These are phyloP conservation scores for Colletotrichum sp. DNA, from an alignment of 2,329 filamentous ascomycete genomes.

Conservation along the genomic window DNA sequence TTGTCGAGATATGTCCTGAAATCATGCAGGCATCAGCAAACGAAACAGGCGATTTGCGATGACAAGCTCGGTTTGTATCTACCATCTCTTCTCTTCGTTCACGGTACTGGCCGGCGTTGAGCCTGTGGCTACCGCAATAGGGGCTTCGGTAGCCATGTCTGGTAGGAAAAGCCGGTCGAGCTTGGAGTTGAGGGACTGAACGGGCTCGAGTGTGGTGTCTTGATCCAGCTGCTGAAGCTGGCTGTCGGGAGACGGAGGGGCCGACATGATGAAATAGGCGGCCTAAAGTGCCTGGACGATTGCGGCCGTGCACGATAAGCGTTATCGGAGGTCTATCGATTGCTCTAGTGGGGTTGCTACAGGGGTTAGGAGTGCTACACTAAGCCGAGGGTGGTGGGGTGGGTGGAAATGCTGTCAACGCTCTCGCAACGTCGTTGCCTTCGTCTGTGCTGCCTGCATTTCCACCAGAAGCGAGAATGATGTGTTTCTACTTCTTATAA, in stretches of 20 bases:
- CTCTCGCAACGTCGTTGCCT: not conserved
- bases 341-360: not conserved
- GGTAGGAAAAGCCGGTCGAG: not conserved
- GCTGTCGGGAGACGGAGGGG: not conserved
- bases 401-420: not conserved
- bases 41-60: not conserved
- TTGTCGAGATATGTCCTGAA: conserved; percentile 82
- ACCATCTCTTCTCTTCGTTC: conserved; percentile 22
- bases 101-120: not conserved
- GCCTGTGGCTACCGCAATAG: not conserved
- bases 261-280: not conserved
- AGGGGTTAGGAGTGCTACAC: not conserved
- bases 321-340: not conserved
- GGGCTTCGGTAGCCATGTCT: conserved; percentile 1
- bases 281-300: not conserved
- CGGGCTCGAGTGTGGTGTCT: not conserved
- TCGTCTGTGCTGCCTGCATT: not conserved
- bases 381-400: not conserved
- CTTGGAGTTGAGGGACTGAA: not conserved
- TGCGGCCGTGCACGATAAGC: not conserved
- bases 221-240: conserved; percentile 1
- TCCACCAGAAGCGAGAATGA: not conserved
- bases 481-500: not conserved
- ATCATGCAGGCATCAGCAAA: not conserved
- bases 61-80: not conserved